Conservation (phyloP, 257 asterid species). For the Capsicum chinense region DNA sequence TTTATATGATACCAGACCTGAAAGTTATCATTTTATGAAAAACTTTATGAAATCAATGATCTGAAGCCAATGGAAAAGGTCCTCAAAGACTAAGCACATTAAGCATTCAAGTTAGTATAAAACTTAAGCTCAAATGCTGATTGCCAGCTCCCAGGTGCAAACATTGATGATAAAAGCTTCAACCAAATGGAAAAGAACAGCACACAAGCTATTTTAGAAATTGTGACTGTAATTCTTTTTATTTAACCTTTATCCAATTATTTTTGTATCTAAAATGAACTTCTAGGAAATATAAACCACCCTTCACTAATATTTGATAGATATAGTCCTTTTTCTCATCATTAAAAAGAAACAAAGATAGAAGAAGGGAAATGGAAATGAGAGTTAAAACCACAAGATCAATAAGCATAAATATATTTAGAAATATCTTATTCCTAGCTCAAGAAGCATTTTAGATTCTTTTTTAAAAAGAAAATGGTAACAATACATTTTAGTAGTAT, state of each 20-base stretch:
- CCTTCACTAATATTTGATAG: background rate
- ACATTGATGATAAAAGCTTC: background rate
- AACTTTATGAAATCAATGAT: background rate
- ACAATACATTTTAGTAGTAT: background rate
- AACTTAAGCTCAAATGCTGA: background rate
- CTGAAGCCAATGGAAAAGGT: conserved; percentile 15
- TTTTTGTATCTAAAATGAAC: background rate
- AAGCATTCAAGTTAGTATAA: background rate
- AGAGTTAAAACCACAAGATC: conserved; percentile 10
- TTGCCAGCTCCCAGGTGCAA: background rate
- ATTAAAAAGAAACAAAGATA: background rate
- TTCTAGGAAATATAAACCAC: background rate
- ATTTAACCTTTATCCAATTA: background rate
- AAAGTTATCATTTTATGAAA: background rate
- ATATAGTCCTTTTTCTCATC: background rate
- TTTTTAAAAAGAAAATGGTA: background rate
- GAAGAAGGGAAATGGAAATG: background rate
- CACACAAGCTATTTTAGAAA: background rate
- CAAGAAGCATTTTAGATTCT: background rate
- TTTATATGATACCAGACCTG: background rate
- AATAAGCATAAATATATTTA: background rate
- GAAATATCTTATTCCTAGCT: background rate
- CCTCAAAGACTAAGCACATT: background rate
- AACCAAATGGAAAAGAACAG: background rate
- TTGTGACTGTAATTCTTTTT: background rate